Evolutionary conservation across 768 basidiomycete species (phyloP), one percentile per base, ranked within the genome.

Genomic region (Tylopilus rubrobrunneus): DNA sequence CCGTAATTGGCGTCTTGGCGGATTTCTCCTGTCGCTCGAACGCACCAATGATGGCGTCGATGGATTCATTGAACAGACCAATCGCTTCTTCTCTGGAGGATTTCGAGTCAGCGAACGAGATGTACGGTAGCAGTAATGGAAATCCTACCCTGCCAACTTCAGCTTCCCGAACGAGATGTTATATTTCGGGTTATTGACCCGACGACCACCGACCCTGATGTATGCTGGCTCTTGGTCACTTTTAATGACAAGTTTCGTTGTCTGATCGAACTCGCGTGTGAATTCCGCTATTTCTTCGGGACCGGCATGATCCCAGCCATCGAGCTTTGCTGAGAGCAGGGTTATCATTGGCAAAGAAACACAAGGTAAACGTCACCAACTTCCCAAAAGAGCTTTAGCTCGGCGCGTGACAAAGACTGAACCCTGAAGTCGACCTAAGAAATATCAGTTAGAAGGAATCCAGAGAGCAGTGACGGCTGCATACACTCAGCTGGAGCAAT

Each of bases 121-220:
- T 36, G 17, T 17, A 17, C 9, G 23, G 11, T 8, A 17, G 15
- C 7, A 2, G 25, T 17, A 34, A 25, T 44, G 3, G 7, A 37
- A 5, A 5, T 39, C 44, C 6, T 51, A 59, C 58, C 58, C 56
- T 3, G 58, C 34, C 6, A 59, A 15, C 45, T 44, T 57, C 37
- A 59, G 29, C 19, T 45, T 56, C n/a, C 58, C 58, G n/a, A n/a
- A 42, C 1, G 2, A 0, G 6, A 59, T 59, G 25, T 31, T 44
- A 8, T 53, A 59, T 23, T 48, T 27, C 11, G 40, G 0, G 15
- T 40, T 50, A 7, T 4, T 50, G 23, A 5, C 8, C 7, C 34
- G 23, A 25, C 31, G 55, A 9, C 39, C 28, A 4, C 27, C 56
- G 17, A 59, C 55, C 47, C 11, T 53, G 45, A 59, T 7, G 12